phyloP scores from a whole-genome alignment of 2,329 filamentous ascomycete species.

The Colletotrichum godetiae region DNA sequence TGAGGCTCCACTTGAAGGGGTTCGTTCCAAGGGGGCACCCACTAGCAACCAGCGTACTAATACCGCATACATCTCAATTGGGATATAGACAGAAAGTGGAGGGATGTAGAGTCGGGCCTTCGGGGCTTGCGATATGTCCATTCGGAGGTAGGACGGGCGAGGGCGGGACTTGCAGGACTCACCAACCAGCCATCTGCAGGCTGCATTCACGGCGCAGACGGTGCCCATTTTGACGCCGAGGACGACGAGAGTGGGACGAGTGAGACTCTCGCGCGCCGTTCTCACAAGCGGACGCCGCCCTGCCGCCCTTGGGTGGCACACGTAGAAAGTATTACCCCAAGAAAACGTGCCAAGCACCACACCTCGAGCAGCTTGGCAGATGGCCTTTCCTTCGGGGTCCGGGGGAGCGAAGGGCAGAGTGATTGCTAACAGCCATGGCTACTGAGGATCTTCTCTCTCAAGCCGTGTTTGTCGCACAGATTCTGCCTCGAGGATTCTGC shows the following conservation, averaged over 20 bases:
- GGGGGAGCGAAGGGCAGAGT: background rate
- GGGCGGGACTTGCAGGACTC: slow-evolving; percentile 3
- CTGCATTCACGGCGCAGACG: slow-evolving; percentile 11
- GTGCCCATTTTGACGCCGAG: slow-evolving; percentile 22
- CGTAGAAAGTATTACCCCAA: background rate
- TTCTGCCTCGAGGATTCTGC: background rate
- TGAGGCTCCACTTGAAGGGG: slow-evolving; percentile 15
- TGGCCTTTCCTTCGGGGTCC: background rate
- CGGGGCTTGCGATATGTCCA: slow-evolving; percentile 27
- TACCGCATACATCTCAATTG: slow-evolving; percentile 14
- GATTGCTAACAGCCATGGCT: background rate
- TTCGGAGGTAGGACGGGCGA: slow-evolving; percentile 29
- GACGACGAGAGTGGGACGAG: background rate
- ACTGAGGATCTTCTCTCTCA: background rate
- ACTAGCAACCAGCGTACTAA: slow-evolving; percentile 14
- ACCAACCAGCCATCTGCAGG: slow-evolving; percentile 15
- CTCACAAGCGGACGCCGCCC: background rate
- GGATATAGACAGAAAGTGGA: slow-evolving; percentile 19
- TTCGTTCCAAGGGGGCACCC: slow-evolving; percentile 13
- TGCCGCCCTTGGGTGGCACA: background rate
- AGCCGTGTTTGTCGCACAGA: slow-evolving; percentile 1
- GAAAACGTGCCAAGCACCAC: background rate
- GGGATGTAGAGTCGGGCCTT: slow-evolving; percentile 18
- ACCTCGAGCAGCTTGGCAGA: background rate
- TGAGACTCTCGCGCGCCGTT: slow-evolving; percentile 28